Evolutionary conservation across 331 rosid species (phyloP).

Genomic region (Spiraea crenata): DNA sequence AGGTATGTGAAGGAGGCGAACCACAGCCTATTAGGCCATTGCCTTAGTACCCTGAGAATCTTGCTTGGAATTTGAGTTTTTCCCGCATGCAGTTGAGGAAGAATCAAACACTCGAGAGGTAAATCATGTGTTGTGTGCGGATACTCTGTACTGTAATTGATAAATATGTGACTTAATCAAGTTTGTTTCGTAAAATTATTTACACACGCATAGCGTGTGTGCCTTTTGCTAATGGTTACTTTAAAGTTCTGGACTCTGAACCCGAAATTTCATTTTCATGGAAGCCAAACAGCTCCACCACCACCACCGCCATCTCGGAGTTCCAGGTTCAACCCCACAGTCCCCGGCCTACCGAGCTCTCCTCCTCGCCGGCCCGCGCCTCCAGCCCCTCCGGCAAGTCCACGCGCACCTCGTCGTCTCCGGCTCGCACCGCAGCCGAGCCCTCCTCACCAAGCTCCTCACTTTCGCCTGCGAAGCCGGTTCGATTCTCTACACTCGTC

Average conservation of each 20-base stretch:
- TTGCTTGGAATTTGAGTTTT: no score
- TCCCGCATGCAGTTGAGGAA: no score
- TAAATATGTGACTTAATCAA: no score
- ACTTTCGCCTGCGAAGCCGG: conserved; percentile 69
- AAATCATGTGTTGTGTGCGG: no score
- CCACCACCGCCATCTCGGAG: background rate
- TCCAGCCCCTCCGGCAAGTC: conserved; percentile 57
- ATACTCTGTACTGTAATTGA: no score
- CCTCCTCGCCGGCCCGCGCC: conserved; percentile 60
- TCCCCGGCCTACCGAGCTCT: conserved; percentile 63
- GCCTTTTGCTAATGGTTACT: no score
- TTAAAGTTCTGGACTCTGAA: background rate
- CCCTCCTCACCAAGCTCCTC: conserved; percentile 82
- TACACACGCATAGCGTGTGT: no score
- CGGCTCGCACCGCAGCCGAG: conserved; percentile 58
- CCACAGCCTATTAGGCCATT: no score
- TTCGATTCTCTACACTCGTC: conserved; percentile 60
- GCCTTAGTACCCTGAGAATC: no score
- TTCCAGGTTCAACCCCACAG: conserved; percentile 23
- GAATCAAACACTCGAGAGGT: no score
- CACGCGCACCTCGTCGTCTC: conserved; percentile 72
- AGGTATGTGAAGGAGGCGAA: no score
- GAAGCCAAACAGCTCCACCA: conserved; percentile 33
- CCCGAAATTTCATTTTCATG: conserved; percentile 30
- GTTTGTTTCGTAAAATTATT: no score